Conservation (phyloP, 2,329 filamentous ascomycete species). For the Diplodia mutila region DNA sequence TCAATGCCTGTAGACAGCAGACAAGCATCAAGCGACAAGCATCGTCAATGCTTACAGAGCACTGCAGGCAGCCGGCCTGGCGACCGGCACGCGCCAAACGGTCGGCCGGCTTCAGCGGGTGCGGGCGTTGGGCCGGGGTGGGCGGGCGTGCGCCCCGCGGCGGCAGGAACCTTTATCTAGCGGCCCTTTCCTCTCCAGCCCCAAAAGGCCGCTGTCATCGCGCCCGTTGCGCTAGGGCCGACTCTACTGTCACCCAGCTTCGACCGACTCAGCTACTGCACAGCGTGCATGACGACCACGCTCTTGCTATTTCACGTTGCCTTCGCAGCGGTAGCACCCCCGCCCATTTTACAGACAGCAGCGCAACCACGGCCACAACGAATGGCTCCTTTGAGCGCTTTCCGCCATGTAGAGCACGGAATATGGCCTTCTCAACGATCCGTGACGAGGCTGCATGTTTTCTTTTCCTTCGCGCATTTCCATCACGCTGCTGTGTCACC, state of each 20-base stretch:
- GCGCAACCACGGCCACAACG: not conserved
- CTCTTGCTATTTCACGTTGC: too few species aligned
- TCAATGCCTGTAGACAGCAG: not conserved
- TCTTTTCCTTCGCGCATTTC: constrained; percentile 1
- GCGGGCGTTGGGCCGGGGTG: too few species aligned
- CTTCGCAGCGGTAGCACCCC: too few species aligned
- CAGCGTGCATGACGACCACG: not conserved
- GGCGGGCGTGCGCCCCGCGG: not conserved
- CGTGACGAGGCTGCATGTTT: not conserved
- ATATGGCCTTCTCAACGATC: not conserved
- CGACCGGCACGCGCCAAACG: not conserved
- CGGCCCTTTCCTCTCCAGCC: not conserved
- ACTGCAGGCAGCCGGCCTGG: not conserved
- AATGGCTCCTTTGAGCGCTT: not conserved
- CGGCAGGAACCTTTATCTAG: not conserved
- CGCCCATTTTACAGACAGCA: not conserved
- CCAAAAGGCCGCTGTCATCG: not conserved
- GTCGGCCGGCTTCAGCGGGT: not conserved
- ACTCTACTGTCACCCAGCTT: not conserved
- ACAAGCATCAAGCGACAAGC: not conserved
- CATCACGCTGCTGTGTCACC: constrained; percentile 1
- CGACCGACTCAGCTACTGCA: not conserved
- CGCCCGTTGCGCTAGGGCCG: not conserved
- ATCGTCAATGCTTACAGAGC: not conserved
- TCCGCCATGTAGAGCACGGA: not conserved